Evolutionary conservation across 441 rosid genomes (phyloP), one percentile per base, ranked within the genome.

Genomic region (Erodium chrysanthum): DNA sequence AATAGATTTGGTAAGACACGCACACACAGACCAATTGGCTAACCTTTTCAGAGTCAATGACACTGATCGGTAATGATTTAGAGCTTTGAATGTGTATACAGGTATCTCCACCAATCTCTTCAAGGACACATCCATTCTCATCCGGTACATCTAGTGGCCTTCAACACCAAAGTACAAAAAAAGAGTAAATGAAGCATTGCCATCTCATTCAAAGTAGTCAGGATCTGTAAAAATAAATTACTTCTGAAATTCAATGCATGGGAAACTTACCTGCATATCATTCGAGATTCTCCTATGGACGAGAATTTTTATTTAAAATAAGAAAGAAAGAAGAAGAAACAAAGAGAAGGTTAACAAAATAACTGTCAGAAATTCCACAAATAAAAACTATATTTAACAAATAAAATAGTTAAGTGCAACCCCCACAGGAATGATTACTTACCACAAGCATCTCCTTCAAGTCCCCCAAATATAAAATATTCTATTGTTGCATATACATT

Each of bases 41-140:
- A 71, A 91, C 97, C 93, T 85, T 83, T 81, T 75, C 83, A 62
- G 77, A 77, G 75, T 91, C 93, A 27, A 91, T 79, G 18, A 87
- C 72, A 62, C 80, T 75, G 64, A 88, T 73, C 3, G 93, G 92
- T 42, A 84, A 48, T n/a, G 92, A 86, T 46, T 76, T 50, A 15
- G 97, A 88, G 27, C 37, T 44, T 3, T 66, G 46, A 50, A 85
- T 56, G 74, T 87, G 72, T 52, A 91, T 66, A 20, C 65, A 67
- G 4, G 80, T 63, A 33, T 42, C 65, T 69, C 69, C 90, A 25
- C 77, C 71, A 0, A 62, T 68, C 58, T 68, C 54, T 61, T 64
- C 69, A 69, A 88, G 82, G 20, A 37, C 18, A 68, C 86, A 84
- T 21, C 89, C 89, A 33, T 80, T 64, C 14, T 76, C 77, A 63